Conservation (phyloP, 2,329 filamentous ascomycete genomes). For the Scopulariopsis brevicaulis region DNA sequence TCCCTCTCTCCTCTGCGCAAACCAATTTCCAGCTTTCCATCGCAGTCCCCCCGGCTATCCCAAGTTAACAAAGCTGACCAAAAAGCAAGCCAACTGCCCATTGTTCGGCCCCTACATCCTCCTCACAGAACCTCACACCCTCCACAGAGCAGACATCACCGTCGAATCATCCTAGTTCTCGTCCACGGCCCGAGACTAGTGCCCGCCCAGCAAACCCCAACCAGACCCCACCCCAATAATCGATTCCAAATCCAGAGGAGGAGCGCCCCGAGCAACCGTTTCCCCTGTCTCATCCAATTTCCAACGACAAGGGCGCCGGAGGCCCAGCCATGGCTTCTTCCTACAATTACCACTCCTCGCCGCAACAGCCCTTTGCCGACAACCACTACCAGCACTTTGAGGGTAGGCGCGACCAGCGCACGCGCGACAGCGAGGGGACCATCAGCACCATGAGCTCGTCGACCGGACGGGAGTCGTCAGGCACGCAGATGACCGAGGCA, state of each 20-base stretch:
- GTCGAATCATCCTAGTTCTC: too few species aligned
- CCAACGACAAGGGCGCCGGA: background rate
- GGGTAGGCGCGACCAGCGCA: slow-evolving; percentile 33
- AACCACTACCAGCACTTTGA: slow-evolving; percentile 2
- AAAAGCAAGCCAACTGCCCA: too few species aligned
- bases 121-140: too few species aligned
- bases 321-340: slow-evolving; percentile 4
- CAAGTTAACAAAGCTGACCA: background rate
- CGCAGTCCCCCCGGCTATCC: background rate
- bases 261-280: too few species aligned
- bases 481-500: slow-evolving; percentile 78
- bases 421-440: slow-evolving; percentile 76
- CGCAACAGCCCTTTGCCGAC: slow-evolving; percentile 3
- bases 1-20: background rate
- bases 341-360: slow-evolving; percentile 3
- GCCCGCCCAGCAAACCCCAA: too few species aligned
- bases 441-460: slow-evolving; percentile 74
- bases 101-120: too few species aligned
- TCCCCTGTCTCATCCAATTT: background rate
- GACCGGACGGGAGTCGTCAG: slow-evolving; percentile 64
- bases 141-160: background rate
- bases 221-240: too few species aligned
- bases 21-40: background rate
- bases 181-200: too few species aligned
- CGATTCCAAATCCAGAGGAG: too few species aligned